Conservation (phyloP, 2,329 filamentous ascomycete species). For the Claviceps sp. region DNA sequence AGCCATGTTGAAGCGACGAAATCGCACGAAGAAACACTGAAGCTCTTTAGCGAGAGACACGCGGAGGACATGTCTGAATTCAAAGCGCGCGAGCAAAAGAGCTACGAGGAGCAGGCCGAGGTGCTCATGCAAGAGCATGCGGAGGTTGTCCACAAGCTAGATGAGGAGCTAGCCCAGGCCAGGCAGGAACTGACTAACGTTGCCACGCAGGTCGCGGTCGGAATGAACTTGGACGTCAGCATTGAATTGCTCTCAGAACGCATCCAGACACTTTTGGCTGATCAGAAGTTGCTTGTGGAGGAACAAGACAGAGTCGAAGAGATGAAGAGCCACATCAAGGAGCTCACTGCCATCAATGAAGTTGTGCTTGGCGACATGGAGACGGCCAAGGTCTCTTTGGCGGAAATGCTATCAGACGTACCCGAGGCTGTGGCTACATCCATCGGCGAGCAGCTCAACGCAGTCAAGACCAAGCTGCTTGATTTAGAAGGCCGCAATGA, state of each 20-base stretch:
- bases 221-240: conserved; percentile 49
- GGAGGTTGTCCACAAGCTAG: conserved; percentile 40
- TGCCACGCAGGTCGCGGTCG: conserved; percentile 47
- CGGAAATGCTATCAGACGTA: conserved; percentile 39
- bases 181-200: conserved; percentile 52
- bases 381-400: conserved; percentile 39
- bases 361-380: conserved; percentile 50
- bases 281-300: conserved; percentile 44
- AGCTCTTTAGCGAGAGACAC: conserved; percentile 36
- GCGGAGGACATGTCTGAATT: conserved; percentile 36
- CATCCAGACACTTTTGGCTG: conserved; percentile 41
- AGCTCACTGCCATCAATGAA: conserved; percentile 45
- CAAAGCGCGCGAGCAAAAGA: conserved; percentile 34
- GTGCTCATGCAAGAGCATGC: conserved; percentile 47
- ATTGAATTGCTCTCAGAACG: conserved; percentile 54
- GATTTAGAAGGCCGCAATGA: conserved; percentile 59
- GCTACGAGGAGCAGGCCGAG: conserved; percentile 44
- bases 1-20: conserved; percentile 46
- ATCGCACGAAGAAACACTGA: conserved; percentile 37
- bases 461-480: conserved; percentile 51
- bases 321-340: conserved; percentile 40
- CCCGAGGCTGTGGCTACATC: conserved; percentile 29
- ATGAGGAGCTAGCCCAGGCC: conserved; percentile 50
- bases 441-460: conserved; percentile 41
- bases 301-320: conserved; percentile 47